Evolutionary conservation across 1,284 basidiomycete genomes (phyloP), one percentile per base, ranked within the genome.

Genomic region (Rhodotorula sp.): DNA sequence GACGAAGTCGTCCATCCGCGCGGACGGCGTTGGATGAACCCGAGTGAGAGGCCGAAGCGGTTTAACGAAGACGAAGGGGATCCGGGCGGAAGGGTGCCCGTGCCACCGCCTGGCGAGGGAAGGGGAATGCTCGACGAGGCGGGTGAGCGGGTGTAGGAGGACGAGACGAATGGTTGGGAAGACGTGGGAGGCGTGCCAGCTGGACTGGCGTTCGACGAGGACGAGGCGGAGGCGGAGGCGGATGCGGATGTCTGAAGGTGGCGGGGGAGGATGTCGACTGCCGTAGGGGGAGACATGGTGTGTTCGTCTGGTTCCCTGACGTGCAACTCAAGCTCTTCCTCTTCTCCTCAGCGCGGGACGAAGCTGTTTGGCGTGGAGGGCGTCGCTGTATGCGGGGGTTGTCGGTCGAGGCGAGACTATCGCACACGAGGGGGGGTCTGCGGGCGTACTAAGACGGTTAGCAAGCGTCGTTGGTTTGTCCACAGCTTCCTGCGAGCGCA

Each of bases 21-120:
- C 15, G 71, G 71, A 16, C 73, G 57, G 1, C 73, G 58, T 10
- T 64, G 62, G 56, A 74, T 72, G 61, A 73, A 73, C 8, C 66
- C 66, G 46, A 75, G 67, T 1, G 67, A 64, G 46, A 73, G 60
- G 4, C 73, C 71, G 58, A 75, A 75, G 16, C 73, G 61, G 62
- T 73, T 75, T 31, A 59, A 59, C 1, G 55, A 40, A 7, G 62
- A 37, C 24, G 69, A 64, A 34, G 62, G 65, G 0, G 69, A 71
- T 24, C 63, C 61, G 7, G 68, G 64, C 11, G 48, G 48, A 8
- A 22, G 24, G 24, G 37, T 6, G n/a, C 26, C 31, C 30, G 15
- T 16, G 59, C 47, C 40, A 65, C 44, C 51, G 30, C 26, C 53
- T 20, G 65, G 65, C 7, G 65, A 57, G 18, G 53, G 47, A 10